phyloP scores from a whole-genome alignment of 2,329 filamentous ascomycete species.

The Cercospora citrullina region DNA sequence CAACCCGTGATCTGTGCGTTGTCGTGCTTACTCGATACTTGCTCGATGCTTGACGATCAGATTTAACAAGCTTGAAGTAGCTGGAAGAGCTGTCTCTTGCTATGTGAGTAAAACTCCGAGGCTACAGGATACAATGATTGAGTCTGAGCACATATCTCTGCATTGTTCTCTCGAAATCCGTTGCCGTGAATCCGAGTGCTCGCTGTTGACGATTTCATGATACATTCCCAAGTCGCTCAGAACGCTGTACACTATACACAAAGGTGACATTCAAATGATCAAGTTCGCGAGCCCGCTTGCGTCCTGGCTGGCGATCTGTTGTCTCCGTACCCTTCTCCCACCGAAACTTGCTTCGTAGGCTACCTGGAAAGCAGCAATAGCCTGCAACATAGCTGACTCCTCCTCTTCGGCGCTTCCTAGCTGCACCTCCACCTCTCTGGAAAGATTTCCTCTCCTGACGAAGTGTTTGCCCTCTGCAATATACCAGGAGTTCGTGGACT shows the following conservation, averaged over 20 bases:
- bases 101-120: not conserved
- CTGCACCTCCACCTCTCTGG: slow-evolving; percentile 48
- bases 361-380: slow-evolving; percentile 14
- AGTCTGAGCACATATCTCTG: not conserved
- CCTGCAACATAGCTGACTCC: slow-evolving; percentile 7
- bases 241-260: not conserved
- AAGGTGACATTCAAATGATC: not conserved
- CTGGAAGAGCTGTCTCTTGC: not conserved
- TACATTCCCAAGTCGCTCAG: not conserved
- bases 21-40: not conserved
- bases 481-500: slow-evolving; percentile 52
- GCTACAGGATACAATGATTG: not conserved
- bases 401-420: slow-evolving; percentile 31
- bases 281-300: slow-evolving; percentile 3
- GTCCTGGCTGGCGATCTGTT: slow-evolving; percentile 2
- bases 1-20: not conserved
- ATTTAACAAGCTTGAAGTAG: not conserved
- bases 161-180: too few relatives aligned
- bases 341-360: slow-evolving; percentile 18
- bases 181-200: not conserved
- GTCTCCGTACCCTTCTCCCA: not conserved
- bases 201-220: not conserved
- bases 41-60: too few relatives aligned
- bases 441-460: slow-evolving; percentile 48
- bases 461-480: slow-evolving; percentile 47